Evolutionary conservation across 2,329 filamentous ascomycete species (phyloP).

Genomic region (Arthrobotrys iridis): DNA sequence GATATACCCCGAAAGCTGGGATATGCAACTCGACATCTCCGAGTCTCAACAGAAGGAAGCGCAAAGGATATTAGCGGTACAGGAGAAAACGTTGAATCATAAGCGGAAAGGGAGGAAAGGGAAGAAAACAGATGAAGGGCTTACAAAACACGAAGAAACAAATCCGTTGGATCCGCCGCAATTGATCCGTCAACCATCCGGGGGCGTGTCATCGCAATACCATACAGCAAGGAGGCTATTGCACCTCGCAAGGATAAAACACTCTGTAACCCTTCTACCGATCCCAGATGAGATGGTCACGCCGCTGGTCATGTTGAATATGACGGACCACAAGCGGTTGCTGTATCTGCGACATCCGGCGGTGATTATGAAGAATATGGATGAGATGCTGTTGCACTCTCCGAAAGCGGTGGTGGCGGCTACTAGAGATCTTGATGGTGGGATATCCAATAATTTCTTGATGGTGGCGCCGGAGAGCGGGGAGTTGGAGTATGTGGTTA

Average conservation of each 20-base stretch:
- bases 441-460: constrained; percentile 42
- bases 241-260: constrained; percentile 53
- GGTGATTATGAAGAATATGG: constrained; percentile 53
- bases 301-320: constrained; percentile 49
- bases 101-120: background rate
- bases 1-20: constrained; percentile 55
- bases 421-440: background rate
- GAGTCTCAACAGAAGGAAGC: constrained; percentile 16
- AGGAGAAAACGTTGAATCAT: constrained; percentile 3
- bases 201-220: constrained; percentile 12
- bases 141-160: background rate
- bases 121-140: background rate
- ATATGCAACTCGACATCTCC: constrained; percentile 47
- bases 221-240: constrained; percentile 55
- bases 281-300: constrained; percentile 25
- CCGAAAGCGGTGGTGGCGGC: constrained; percentile 36
- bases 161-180: constrained; percentile 24
- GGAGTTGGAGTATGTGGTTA: constrained; percentile 35
- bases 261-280: constrained; percentile 25
- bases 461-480: constrained; percentile 52
- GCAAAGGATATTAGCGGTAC: background rate
- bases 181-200: background rate
- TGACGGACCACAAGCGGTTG: constrained; percentile 54
- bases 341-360: constrained; percentile 54
- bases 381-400: constrained; percentile 53